Evolutionary conservation across 495 filamentous ascomycete species (phyloP), one percentile per base, ranked within the genome.

Genomic region (Chaetomium cochliodes): DNA sequence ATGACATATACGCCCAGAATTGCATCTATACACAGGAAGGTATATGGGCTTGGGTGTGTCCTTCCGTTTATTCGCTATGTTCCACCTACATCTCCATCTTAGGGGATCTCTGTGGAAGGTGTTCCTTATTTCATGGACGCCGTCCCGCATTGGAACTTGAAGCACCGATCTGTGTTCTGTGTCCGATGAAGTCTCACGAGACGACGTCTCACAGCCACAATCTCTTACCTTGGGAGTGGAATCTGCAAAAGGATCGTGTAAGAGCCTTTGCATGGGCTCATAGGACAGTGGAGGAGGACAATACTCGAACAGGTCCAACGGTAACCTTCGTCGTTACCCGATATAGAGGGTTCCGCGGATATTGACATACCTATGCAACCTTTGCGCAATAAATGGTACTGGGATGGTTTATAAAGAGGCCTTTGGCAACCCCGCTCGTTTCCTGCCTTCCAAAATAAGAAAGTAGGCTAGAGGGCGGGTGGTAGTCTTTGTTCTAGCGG

Each of bases 271-370:
- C 5, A 49, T 23, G 8, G 20, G 5, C 18, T 49, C n/a, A 23
- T 49, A 49, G 46, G 46, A 49, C 16, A 11, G 9, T 18, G 13
- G 3, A 28, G 16, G 57, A 30, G 42, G 41, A 59, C 41, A 49
- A 16, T 49, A 46, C 42, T 59, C 42, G 42, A 58, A 47, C 57
- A 59, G 30, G 41, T 59, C 15, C 18, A 25, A 59, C 57, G 5
- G 42, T 49, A 25, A 23, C 25, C 33, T 59, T 15, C 57, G 7
- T n/a, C 9, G 57, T 49, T 2, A 15, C 42, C 25, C 33, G 11
- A 44, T 5, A 44, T 44, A 16, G 16, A 15, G n/a, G n/a, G n/a
- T 42, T 57, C 22, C n/a, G n/a, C 20, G 39, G 33, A 6, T 0
- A 0, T 42, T 1, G 33, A 22, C 30, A 23, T n/a, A 42, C 2